Evolutionary conservation across 768 basidiomycete species (phyloP), one percentile per base, ranked within the genome.

Genomic region (Suillus americanus): DNA sequence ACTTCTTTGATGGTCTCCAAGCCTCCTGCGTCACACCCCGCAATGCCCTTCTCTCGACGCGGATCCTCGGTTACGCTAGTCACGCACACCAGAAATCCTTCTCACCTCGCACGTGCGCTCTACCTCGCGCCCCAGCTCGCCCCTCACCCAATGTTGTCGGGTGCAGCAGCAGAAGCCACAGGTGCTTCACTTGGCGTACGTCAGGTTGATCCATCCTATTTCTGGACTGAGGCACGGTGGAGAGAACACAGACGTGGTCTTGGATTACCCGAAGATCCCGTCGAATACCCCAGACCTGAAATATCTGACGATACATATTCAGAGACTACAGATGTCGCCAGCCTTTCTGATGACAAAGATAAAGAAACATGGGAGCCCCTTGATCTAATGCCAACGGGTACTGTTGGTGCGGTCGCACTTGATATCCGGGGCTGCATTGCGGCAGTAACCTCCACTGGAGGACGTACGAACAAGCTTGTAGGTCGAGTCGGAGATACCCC

Each of bases 401-500:
- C 92, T 0, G 92, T 95, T 12, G 93, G 93, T 23, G 93, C 93
- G 1, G 91, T 95, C 9, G 92, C 90, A 5, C 78, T 94, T 38
- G 93, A 94, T 71, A 68, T 81, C 7, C 79, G 86, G 28, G 92
- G 92, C 0, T 92, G 91, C 70, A 87, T 94, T 64, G 85, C 88
- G 1, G 77, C 81, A 3, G 78, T 88, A 20, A 94, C 93, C 1
- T 93, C 92, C 1, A 95, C 92, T 0, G 93, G 93, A 41, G 92
- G 93, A 1, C 80, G 79, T 55, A 94, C 91, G 43, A 95, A 95
- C 76, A 95, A 95, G 74, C 81, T 92, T 10, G 89, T 87, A 20
- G 92, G 92, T 8, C 82, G 92, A 5, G 79, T 94, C n/a, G 92
- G 92, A 3, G 93, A 94, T 69, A 94, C 93, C 1, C 92, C 92